Base-by-base conservation (phyloP, 2,329 filamentous ascomycete genomes). In the Nemania abortiva region DNA sequence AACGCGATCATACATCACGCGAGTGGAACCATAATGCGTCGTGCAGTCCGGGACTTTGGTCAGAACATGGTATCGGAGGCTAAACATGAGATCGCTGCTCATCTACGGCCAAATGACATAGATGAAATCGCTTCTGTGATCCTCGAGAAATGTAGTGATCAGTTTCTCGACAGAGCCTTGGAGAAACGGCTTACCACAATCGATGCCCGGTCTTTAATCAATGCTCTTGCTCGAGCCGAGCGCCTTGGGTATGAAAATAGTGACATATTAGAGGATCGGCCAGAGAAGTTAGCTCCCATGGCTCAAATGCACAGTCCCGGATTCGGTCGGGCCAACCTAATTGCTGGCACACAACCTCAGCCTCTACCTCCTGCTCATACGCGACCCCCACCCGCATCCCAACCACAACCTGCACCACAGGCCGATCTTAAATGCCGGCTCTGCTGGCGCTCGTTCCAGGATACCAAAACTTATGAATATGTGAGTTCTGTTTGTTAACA, bases 221-320 rank as follows among this genome's bases (percentile, higher is more conserved):
- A 89, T 66, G 85, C 86, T 15, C 81, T 89, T 22, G 87, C 87
- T 1, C 81, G 84, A 42, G 86, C 87, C 1, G 86, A 88, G 72
- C 85, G 88, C 2, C 82, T 89, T 0, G 88, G 88, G 1, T 89
- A 89, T 64, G 84, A 88, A 58, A 79, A 81, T 0, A 78, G 80
- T 37, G 87, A 89, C 63, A 79, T 86, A 2, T 78, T 87, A 13
- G 82, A 84, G 37, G 83, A 85, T 58, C 78, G 68, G 47, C 76
- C 31, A 37, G 83, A 84, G 68, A 78, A 77, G 29, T 80, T 84
- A 20, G 80, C 84, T 2, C 74, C 74, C 29, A 69, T 72, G 9
- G 70, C 72, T 55, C 70, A 75, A 22, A 63, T 57, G 60, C 69
- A 50, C 15, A 58, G 52, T 22, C 58, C 66, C 55, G 39, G 67